These are phyloP conservation scores for Carex scoparia DNA, from an alignment of 176 grass and related monocot species.

Conservation along the genomic window DNA sequence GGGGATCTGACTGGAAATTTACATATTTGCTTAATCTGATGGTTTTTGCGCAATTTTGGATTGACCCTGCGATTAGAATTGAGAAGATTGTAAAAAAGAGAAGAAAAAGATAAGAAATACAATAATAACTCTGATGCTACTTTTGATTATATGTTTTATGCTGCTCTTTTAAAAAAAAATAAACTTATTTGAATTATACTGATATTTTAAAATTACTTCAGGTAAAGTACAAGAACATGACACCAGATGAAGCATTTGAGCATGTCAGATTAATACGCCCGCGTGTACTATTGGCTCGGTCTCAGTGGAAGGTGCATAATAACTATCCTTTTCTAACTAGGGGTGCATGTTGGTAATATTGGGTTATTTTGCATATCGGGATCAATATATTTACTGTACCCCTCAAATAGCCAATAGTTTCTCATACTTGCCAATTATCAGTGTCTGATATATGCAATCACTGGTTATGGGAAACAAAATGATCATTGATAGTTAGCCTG, in stretches of 20 bases:
- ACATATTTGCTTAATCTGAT: neutral
- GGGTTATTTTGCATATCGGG: neutral
- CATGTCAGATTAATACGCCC: conserved; percentile 67
- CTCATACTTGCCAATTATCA: neutral
- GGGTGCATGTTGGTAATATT: neutral
- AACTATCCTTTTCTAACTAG: conserved; percentile 11
- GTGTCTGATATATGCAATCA: neutral
- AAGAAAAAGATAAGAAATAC: neutral
- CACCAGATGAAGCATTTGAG: conserved; percentile 54
- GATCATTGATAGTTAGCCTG: neutral
- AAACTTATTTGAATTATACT: neutral
- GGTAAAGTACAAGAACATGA: conserved; percentile 92
- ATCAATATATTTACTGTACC: neutral
- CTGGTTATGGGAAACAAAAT: neutral
- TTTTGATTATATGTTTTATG: neutral
- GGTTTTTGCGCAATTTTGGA: neutral
- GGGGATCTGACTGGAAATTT: neutral
- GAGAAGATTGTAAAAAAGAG: neutral
- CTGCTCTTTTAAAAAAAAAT: neutral
- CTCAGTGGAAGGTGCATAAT: conserved; percentile 63
- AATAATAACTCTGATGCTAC: neutral
- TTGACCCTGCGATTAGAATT: neutral
- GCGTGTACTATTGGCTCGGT: conserved; percentile 65
- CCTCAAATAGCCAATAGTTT: neutral
- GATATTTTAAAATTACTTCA: conserved; percentile 19